Evolutionary conservation across 768 basidiomycete genomes (phyloP), one percentile per base, ranked within the genome.

Genomic region (Sarcomyxa edulis): DNA sequence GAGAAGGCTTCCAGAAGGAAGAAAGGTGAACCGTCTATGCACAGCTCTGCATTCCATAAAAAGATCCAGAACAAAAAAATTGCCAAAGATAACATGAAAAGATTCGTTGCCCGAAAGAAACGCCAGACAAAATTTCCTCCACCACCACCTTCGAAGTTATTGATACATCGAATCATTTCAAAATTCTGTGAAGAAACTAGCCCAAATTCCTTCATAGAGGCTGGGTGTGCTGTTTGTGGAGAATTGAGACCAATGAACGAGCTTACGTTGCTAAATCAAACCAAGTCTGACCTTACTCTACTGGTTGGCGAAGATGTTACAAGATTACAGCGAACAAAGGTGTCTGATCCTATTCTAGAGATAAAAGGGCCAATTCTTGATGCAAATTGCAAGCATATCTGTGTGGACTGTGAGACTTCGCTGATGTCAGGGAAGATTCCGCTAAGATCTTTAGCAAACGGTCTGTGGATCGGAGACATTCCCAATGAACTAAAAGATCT

Each of bases 401-500:
- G 46, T 32, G 20, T 9, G 21, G 20, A 16, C 1, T 49, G 48
- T 39, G 23, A 32, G 8, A 37, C 9, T 7, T 25, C 18, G 6
- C 8, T 49, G 7, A 22, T 22, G 10, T 43, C 38, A 14, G 34
- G 27, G n/a, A 46, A 40, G 16, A 27, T 35, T 6, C 51, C 55
- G 9, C 23, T 26, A 15, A 22, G 42, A 30, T 42, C 54, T 4
- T 34, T 63, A 11, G 59, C 58, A 0, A 55, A 58, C 48, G 59
- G 58, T 2, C 32, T 61, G 1, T 63, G 60, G 59, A 10, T 63
- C 8, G 61, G 61, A 7, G 45, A 54, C 5, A 49, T 59, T 4
- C 61, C 56, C 6, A 0, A 8, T 2, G 48, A 48, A 22, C 31
- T 64, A 10, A 16, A 40, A 15, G 25, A 34, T 9, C 42, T 64